phyloP scores from a whole-genome alignment of 129 eudicot species.

The Flaveria brownii region DNA sequence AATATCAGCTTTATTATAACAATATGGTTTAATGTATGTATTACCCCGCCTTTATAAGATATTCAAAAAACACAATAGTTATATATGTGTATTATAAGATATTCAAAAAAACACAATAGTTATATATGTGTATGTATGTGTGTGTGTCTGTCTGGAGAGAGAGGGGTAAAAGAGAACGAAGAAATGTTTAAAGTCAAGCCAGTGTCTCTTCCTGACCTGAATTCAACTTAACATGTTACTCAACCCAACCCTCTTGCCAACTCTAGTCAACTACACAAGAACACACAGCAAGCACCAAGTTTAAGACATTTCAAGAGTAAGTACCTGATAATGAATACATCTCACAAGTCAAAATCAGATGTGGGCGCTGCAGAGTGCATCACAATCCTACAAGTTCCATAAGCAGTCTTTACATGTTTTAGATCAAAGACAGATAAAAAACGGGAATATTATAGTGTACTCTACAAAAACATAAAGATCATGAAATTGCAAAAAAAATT shows the following conservation, averaged over 20 bases:
- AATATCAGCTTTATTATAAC: constrained; percentile 9
- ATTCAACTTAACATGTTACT: neutral
- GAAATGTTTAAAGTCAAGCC: too few species aligned
- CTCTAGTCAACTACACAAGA: neutral
- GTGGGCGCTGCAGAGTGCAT: constrained; percentile 3
- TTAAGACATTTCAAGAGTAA: neutral
- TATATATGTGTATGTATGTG: neutral
- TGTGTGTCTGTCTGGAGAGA: neutral
- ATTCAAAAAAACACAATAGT: neutral
- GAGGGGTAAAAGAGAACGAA: too few species aligned
- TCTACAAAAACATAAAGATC: neutral
- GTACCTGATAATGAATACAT: constrained; percentile 23
- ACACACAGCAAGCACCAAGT: constrained; percentile 12
- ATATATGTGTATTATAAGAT: neutral
- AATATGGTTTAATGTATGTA: neutral
- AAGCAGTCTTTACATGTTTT: neutral
- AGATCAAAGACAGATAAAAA: neutral
- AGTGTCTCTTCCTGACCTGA: neutral
- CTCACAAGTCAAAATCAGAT: constrained; percentile 8
- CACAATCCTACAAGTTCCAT: constrained; percentile 33
- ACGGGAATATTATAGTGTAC: too few species aligned
- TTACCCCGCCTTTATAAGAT: constrained; percentile 16
- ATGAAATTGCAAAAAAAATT: neutral
- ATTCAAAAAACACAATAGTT: neutral
- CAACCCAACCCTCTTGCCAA: neutral